phyloP scores from a whole-genome alignment of 2,329 filamentous ascomycete genomes.

The Diaporthe capsici region DNA sequence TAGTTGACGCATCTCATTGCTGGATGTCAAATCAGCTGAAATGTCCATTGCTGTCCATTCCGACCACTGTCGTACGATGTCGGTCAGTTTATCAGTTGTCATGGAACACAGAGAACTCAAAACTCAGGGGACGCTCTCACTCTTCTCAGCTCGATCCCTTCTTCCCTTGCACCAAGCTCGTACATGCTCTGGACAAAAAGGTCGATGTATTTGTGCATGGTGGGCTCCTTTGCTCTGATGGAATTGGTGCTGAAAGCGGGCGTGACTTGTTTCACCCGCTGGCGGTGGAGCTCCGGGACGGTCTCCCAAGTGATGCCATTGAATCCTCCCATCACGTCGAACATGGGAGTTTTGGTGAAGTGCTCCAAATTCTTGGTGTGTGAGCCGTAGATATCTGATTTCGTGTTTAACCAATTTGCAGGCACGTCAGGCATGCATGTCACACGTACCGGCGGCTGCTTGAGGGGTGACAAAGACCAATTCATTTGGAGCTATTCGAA shows the following conservation, averaged over 20 bases:
- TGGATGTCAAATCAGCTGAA: too few relatives aligned
- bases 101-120: too few relatives aligned
- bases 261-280: background rate
- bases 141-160: constrained; percentile 25
- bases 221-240: background rate
- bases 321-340: background rate
- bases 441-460: background rate
- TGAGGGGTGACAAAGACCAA: background rate
- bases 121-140: too few relatives aligned
- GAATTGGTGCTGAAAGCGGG: background rate
- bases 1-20: too few relatives aligned
- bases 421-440: too few relatives aligned
- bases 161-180: background rate
- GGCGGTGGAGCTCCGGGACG: background rate
- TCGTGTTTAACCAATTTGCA: too few relatives aligned
- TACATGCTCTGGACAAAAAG: constrained; percentile 44
- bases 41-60: too few relatives aligned
- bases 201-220: constrained; percentile 40
- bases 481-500: constrained; percentile 1
- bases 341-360: too few relatives aligned
- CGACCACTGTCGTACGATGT: too few relatives aligned
- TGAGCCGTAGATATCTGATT: too few relatives aligned
- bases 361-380: too few relatives aligned
- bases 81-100: too few relatives aligned
- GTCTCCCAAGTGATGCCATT: background rate